Conservation (phyloP, 768 basidiomycete species). For the Rhodotorula sphaerocarpa region DNA sequence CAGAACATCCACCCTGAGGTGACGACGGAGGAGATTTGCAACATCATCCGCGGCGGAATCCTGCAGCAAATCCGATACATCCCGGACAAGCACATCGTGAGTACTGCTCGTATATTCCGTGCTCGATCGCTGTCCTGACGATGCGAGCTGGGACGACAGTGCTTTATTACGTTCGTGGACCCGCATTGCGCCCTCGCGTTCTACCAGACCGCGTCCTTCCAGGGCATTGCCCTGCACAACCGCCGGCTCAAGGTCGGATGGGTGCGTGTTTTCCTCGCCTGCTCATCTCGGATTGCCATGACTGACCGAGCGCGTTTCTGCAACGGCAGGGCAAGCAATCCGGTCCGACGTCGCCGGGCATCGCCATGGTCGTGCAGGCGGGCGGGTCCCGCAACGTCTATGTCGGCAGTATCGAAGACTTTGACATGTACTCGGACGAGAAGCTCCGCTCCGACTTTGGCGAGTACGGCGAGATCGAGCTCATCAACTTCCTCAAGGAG, state of each 20-base stretch:
- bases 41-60: constrained; percentile 91
- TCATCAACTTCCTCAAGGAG: constrained; percentile 43
- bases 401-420: constrained; percentile 66
- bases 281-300: not conserved
- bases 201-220: constrained; percentile 81
- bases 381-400: constrained; percentile 97
- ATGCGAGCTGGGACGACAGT: not conserved
- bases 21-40: constrained; percentile 87
- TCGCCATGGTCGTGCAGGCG: constrained; percentile 79
- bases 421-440: constrained; percentile 81
- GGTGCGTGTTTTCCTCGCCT: constrained; percentile 41
- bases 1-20: constrained; percentile 91
- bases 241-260: constrained; percentile 93
- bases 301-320: not conserved
- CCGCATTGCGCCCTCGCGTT: constrained; percentile 86
- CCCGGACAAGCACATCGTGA: constrained; percentile 86
- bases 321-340: constrained; percentile 65
- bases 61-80: constrained; percentile 90
- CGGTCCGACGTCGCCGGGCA: constrained; percentile 70
- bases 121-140: not conserved
- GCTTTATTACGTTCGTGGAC: constrained; percentile 75
- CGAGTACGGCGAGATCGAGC: constrained; percentile 92
- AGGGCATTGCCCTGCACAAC: constrained; percentile 84
- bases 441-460: constrained; percentile 85
- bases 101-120: not conserved